phyloP scores from a whole-genome alignment of 495 filamentous ascomycete species.

The Glarea lozoyensis region DNA sequence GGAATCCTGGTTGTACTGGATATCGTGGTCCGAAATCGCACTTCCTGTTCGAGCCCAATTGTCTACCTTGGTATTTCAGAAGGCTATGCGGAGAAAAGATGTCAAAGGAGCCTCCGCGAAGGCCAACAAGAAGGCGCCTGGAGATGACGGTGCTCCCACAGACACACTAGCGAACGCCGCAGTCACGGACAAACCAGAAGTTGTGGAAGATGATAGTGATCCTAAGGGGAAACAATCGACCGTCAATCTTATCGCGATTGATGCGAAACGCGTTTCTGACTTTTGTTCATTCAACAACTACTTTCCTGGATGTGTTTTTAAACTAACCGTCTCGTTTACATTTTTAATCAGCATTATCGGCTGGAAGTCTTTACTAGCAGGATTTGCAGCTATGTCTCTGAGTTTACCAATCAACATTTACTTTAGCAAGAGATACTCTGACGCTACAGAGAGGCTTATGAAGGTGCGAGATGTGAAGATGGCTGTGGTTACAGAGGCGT shows the following conservation, averaged over 20 bases:
- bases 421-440: slow-evolving; percentile 56
- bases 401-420: slow-evolving; percentile 63
- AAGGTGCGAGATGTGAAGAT: slow-evolving; percentile 71
- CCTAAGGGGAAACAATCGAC: slow-evolving; percentile 66
- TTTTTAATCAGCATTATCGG: slow-evolving; percentile 66
- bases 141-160: slow-evolving; percentile 6
- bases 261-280: slow-evolving; percentile 63
- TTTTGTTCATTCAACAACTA: slow-evolving; percentile 57
- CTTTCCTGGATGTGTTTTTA: slow-evolving; percentile 51
- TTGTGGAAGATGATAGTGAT: slow-evolving; percentile 42
- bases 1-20: slow-evolving; percentile 56
- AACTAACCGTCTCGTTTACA: slow-evolving; percentile 51
- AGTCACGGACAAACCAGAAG: slow-evolving; percentile 21
- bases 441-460: slow-evolving; percentile 66
- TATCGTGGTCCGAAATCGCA: slow-evolving; percentile 51
- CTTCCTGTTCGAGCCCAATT: slow-evolving; percentile 62
- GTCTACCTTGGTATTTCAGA: slow-evolving; percentile 65
- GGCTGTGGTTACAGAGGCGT: slow-evolving; percentile 67
- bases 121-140: slow-evolving; percentile 20
- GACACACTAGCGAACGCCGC: too few species aligned
- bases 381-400: slow-evolving; percentile 53
- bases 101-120: slow-evolving; percentile 50
- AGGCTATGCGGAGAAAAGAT: slow-evolving; percentile 73
- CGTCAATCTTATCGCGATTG: slow-evolving; percentile 73
- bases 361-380: slow-evolving; percentile 60